Evolutionary conservation across 176 grass and related monocot species (phyloP), one percentile per base, ranked within the genome.

Genomic region (Calamus simplicifolius): DNA sequence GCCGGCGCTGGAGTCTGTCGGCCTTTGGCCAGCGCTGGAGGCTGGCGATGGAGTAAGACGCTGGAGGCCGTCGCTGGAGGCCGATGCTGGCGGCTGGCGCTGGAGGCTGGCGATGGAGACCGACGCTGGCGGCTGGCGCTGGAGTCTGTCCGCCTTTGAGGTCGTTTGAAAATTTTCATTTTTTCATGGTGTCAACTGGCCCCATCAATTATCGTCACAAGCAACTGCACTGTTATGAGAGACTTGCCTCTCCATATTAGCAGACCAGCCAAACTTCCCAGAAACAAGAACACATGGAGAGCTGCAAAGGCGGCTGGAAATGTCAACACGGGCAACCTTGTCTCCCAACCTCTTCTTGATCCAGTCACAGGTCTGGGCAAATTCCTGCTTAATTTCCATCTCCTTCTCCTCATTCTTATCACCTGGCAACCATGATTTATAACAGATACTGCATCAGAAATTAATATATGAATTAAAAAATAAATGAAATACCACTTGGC

Each of bases 191-290:
- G n/a, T n/a, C n/a, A n/a, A n/a, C n/a, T n/a, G n/a, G n/a, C n/a
- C n/a, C n/a, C n/a, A n/a, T n/a, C n/a, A n/a, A 43, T 10, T 43
- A 10, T 2, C 3, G 35, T 43, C 10, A 3, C 0, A 10, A 13
- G 8, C 1, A 43, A 3, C 35, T 43, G 35, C 35, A 43, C 12
- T 13, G 35, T 43, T 13, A 56, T 51, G 19, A 69, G 55, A 62
- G 61, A 16, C 60, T 5, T 53, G 92, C 93, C 87, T 89, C 61
- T 98, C 87, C 93, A 98, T 98, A 61, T 98, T 98, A 58, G 93
- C 93, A 58, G 93, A 98, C 93, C 93, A 98, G 49, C 93, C 93
- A 85, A 98, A 98, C 59, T 89, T 98, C 16, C 87, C 93, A 25
- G 87, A 85, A 72, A 89, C 93, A 5, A 98, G 79, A 58, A 98